Evolutionary conservation across 225 moss, liverwort and hornwort genomes (phyloP), one percentile per base, ranked within the genome.

Genomic region (Marchantia polymorpha): DNA sequence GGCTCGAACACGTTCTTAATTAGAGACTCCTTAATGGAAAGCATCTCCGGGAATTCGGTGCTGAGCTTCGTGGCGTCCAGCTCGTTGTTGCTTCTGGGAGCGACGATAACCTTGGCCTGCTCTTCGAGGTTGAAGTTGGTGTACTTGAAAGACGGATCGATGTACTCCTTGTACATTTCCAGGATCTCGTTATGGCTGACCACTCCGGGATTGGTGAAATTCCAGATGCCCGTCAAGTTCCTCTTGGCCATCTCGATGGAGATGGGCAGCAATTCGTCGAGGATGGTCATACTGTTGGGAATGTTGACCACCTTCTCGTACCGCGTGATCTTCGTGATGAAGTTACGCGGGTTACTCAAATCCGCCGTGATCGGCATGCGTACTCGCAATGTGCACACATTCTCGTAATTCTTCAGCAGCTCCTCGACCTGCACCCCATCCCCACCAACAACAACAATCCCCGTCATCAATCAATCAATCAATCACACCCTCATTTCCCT

Each of bases 261-360:
- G 59, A 82, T 85, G 25, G 85, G 85, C 12, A 83, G 77, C 75
- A 85, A 73, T 46, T 85, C 82, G 72, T 85, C 82, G 19, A 83
- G 75, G 59, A 85, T 77, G 11, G 82, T 85, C 82, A 82, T 83
- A 59, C 79, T 79, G 79, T 85, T 85, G 64, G 82, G 85, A 22
- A 85, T 85, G 75, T 85, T 85, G 16, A 85, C 85, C 22, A 85
- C 81, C 39, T 85, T 85, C 79, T 79, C 79, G 54, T 85, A 85
- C 0, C 85, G 69, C 0, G 82, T 55, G 78, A 85, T 85, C 79
- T 85, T 85, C 59, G 85, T 85, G 79, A 85, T 85, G 82, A 85
- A 85, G 59, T 85, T 85, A 71, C 85, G 85, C 12, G 86, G 86
- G 30, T 74, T 86, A 29, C 63, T 30, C 72, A 86, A 74, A 25